Conservation (phyloP, 2,329 filamentous ascomycete genomes). For the Leptodontidium sp. region DNA sequence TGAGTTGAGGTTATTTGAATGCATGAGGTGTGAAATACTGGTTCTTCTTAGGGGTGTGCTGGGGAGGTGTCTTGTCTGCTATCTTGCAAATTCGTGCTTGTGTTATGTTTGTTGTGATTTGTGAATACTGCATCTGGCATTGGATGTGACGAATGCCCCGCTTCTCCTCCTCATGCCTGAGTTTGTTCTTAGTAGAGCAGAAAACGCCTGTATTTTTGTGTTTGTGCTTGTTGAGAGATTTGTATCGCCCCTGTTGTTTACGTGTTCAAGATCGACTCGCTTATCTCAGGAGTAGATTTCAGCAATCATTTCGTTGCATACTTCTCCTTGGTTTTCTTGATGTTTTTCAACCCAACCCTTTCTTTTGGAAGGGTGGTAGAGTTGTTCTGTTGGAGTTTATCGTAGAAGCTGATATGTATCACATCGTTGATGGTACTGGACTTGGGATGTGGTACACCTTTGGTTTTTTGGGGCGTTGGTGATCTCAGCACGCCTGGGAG, state of each 20-base stretch:
- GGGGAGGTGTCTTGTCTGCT: not conserved
- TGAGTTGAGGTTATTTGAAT: not conserved
- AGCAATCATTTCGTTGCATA: conserved; percentile 9
- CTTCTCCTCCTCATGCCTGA: no score
- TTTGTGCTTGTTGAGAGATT: not conserved
- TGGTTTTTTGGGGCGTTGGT: not conserved
- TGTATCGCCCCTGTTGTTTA: not conserved
- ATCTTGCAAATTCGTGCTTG: no score
- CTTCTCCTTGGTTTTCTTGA: not conserved
- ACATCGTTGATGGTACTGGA: not conserved
- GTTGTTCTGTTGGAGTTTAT: not conserved
- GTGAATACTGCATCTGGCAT: no score
- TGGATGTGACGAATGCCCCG: no score
- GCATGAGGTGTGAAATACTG: not conserved
- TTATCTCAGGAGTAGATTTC: conserved; percentile 5
- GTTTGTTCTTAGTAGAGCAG: no score
- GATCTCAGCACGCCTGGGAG: not conserved
- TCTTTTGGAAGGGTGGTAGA: not conserved
- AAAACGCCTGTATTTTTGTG: not conserved
- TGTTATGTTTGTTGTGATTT: no score
- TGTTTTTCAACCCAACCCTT: not conserved
- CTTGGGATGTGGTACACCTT: no score
- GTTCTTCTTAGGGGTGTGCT: not conserved
- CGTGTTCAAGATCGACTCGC: not conserved
- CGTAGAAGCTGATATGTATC: not conserved